phyloP scores from a whole-genome alignment of 2,329 filamentous ascomycete species.

The Xylariales sp. region DNA sequence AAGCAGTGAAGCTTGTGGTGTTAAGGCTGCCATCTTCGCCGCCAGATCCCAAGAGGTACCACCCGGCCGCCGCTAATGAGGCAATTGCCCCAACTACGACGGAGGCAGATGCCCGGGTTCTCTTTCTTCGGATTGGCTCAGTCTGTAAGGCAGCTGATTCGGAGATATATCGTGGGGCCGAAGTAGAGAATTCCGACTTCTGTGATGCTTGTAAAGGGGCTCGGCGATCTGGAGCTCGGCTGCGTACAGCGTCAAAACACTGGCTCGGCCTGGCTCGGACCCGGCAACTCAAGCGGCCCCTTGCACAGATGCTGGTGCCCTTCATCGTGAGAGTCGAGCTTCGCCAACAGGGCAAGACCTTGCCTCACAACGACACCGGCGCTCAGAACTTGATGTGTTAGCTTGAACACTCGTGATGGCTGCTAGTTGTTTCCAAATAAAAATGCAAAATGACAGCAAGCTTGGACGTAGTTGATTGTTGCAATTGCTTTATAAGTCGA shows the following conservation, averaged over 20 bases:
- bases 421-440: too few species aligned
- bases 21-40: constrained; percentile 38
- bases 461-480: too few species aligned
- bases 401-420: too few species aligned
- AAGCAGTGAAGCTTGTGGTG: constrained; percentile 57
- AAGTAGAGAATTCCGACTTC: constrained; percentile 1
- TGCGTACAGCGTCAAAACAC: not conserved
- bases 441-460: too few species aligned
- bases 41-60: not conserved
- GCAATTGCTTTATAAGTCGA: too few species aligned
- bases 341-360: not conserved
- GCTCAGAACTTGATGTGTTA: too few species aligned
- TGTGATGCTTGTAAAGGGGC: constrained; percentile 7
- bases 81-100: not conserved
- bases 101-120: not conserved
- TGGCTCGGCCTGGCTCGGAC: not conserved
- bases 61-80: not conserved
- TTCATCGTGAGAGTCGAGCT: not conserved
- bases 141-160: not conserved
- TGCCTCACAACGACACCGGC: too few species aligned
- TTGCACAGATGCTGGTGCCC: not conserved
- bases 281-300: not conserved
- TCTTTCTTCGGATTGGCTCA: not conserved
- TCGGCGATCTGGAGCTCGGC: not conserved
- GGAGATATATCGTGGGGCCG: not conserved